Base-by-base conservation (phyloP, 2,329 filamentous ascomycete genomes). In the Cercospora nicotianae region DNA sequence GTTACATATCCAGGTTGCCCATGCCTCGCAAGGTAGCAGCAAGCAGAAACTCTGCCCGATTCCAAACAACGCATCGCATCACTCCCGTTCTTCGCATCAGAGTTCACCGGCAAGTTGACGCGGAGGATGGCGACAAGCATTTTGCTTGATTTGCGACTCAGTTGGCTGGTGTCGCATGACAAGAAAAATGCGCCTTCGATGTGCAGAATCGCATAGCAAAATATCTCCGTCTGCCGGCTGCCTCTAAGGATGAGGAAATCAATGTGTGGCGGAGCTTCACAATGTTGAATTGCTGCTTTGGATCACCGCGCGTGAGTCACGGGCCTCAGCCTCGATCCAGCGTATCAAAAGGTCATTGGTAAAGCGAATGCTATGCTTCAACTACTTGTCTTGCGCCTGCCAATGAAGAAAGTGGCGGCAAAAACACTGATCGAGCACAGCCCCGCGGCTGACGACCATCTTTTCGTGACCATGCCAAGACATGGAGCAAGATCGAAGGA, bases 291-390 rank as follows among this genome's bases (percentile, higher is more conserved):
- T 61, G 18, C 64, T 42, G 39, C 31, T 55, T 55, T 39, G 20
- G 16, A 61, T 30, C 42, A 60, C 57, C 64, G 64, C 64, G n/a
- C 42, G 58, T 65, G 57, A 61, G 57, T 65, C 64, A 61, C 57
- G 64, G 57, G 36, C 33, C 55, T 51, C 63, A 65, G 39, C 64
- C 64, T 66, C 64, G 9, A 58, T 64, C 28, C 28, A 28, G 20
- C 45, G 12, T 9, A 20, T 51, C 45, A 51, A 51, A 48, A 45
- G 13, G 3, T 10, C n/a, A 48, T 13, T 36, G 45, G 45, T 48
- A 57, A 30, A 13, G 51, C 23, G 42, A 30, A 6, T 42, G 5
- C 5, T 8, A 6, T 6, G n/a, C 6, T 42, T 42, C n/a, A 9
- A 48, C 5, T 48, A 12, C 10, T 48, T 48, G 42, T 48, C 18